These are phyloP conservation scores for Phytophthora parvispora DNA, from an alignment of 352 stramenopile genomes.

Conservation along the genomic window DNA sequence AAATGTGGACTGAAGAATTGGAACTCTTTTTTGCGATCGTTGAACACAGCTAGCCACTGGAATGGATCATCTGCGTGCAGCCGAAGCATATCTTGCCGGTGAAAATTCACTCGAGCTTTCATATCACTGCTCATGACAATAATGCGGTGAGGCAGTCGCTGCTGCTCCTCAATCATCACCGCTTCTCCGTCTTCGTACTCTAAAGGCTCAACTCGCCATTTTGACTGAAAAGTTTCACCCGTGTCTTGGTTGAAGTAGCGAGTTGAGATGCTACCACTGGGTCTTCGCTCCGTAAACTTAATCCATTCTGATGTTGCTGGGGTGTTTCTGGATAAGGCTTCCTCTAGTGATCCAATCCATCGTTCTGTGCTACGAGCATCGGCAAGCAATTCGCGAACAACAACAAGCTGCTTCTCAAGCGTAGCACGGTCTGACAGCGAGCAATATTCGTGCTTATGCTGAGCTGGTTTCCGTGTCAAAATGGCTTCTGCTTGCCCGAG, in stretches of 20 bases:
- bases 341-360: slow-evolving; percentile 28
- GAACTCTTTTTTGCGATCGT: slow-evolving; percentile 59
- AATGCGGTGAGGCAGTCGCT: slow-evolving; percentile 44
- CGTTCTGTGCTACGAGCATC: slow-evolving; percentile 4
- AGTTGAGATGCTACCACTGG: neutral
- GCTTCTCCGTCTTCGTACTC: slow-evolving; percentile 64
- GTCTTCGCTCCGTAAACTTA: slow-evolving; percentile 30
- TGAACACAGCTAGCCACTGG: slow-evolving; percentile 70
- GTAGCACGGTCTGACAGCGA: slow-evolving; percentile 2
- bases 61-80: slow-evolving; percentile 43
- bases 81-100: slow-evolving; percentile 20
- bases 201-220: slow-evolving; percentile 45
- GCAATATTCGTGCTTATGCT: slow-evolving; percentile 14
- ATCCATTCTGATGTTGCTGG: slow-evolving; percentile 74
- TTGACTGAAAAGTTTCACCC: slow-evolving; percentile 34
- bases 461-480: slow-evolving; percentile 19
- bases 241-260: slow-evolving; percentile 82
- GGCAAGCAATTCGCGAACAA: slow-evolving; percentile 17
- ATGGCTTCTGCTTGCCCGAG: slow-evolving; percentile 30
- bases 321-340: slow-evolving; percentile 40
- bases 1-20: slow-evolving; percentile 64
- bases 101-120: slow-evolving; percentile 19
- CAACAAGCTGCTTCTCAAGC: slow-evolving; percentile 28
- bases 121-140: slow-evolving; percentile 50
- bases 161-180: slow-evolving; percentile 28